Evolutionary conservation across 2,329 filamentous ascomycete species (phyloP), one percentile per base, ranked within the genome.

Genomic region (Grosmannia clavigera): DNA sequence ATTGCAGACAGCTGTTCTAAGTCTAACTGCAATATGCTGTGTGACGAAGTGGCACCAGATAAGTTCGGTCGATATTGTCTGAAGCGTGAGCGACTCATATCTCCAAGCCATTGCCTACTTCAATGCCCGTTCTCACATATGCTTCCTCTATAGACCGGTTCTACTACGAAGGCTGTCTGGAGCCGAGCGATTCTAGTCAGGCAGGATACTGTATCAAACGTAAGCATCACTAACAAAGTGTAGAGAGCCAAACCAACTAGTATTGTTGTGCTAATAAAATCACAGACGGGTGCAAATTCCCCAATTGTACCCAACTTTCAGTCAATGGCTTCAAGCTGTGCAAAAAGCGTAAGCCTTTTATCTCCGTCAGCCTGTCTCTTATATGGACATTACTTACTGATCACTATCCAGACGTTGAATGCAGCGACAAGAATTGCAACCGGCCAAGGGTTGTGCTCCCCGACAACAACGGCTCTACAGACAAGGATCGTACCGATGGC

Each of bases 341-440:
- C 61, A 61, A 60, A 43, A 61, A 56, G 6, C 63, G 63, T 62
- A 54, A 7, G 63, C 51, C 11, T 31, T 12, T 14, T 12, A 10
- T n/a, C 6, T 29, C 25, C 27, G 9, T 35, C 33, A 14, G n/a
- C 38, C 22, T 16, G 14, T 14, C 3, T n/a, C 19, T 6, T 9
- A 19, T 9, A 14, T 12, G 10, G 7, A 22, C 7, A 25, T 3
- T 27, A 10, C 5, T 31, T 16, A 19, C 29, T 54, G 19, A 35
- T 14, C 9, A 10, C 4, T 33, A 10, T n/a, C 10, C 25, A 64
- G 63, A 64, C 12, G 22, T 61, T 19, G 38, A 64, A 16, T 64
- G 63, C 40, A 9, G 16, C 16, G 40, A 61, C 12, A 5, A 19
- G 1, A 51, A 19, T 31, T 64, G 63, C 35, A 16, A 53, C 5